These are phyloP conservation scores for Globisporangium camurandrum DNA, from an alignment of 352 stramenopile genomes.

Conservation along the genomic window DNA sequence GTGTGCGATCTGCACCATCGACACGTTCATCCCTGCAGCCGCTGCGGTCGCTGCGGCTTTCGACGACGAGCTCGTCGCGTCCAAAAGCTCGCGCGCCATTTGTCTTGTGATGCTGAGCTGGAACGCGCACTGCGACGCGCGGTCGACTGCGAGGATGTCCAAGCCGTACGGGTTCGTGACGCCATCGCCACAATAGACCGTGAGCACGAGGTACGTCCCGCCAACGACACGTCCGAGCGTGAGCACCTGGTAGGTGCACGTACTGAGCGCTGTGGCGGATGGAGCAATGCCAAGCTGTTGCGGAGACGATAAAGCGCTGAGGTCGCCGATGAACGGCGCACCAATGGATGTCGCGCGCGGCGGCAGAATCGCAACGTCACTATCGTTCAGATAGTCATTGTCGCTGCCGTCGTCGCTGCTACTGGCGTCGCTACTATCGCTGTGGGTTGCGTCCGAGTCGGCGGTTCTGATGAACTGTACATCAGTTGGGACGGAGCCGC, in stretches of 20 bases:
- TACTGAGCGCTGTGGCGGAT: background rate
- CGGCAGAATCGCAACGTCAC: slow-evolving; percentile 5
- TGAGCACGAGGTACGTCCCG: slow-evolving; percentile 55
- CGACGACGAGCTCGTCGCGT: slow-evolving; percentile 43
- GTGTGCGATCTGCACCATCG: slow-evolving; percentile 57
- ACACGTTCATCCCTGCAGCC: slow-evolving; percentile 57
- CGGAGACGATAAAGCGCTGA: slow-evolving; percentile 5
- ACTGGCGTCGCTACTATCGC: background rate
- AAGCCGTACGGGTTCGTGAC: slow-evolving; percentile 64
- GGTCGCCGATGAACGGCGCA: slow-evolving; percentile 29
- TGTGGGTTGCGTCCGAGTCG: background rate
- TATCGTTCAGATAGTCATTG: background rate
- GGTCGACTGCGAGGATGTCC: slow-evolving; percentile 50
- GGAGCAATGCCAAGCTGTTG: too few relatives aligned
- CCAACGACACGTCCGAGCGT: slow-evolving; percentile 60
- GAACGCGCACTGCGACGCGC: slow-evolving; percentile 38
- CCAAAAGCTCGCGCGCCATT: slow-evolving; percentile 52
- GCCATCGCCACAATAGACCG: slow-evolving; percentile 59
- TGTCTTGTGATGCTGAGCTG: slow-evolving; percentile 47
- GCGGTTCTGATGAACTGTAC: background rate
- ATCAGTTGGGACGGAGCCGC: too few relatives aligned
- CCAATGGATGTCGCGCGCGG: slow-evolving; percentile 5
- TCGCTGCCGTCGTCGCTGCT: background rate
- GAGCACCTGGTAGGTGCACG: slow-evolving; percentile 49
- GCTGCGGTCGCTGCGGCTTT: slow-evolving; percentile 50